Evolutionary conservation across 2,329 filamentous ascomycete genomes (phyloP).

Genomic region (Ascocoryne sarcoides): DNA sequence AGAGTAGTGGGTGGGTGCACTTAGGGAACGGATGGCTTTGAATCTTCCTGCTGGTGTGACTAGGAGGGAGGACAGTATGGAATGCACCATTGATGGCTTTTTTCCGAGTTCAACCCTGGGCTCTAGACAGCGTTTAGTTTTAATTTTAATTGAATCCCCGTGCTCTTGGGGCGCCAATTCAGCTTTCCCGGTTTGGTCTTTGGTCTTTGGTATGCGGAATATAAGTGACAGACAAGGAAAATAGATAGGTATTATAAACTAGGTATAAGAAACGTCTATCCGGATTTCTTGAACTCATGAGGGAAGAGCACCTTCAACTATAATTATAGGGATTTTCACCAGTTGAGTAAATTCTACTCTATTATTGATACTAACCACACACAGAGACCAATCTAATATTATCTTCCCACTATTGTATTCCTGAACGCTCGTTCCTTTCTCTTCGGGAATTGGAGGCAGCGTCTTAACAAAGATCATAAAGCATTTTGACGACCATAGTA

Average conservation of each 20-base stretch:
- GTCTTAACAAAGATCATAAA: constrained; percentile 66
- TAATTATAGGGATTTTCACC: constrained; percentile 42
- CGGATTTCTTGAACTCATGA: constrained; percentile 6
- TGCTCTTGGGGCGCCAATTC: constrained; percentile 49
- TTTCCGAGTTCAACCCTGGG: constrained; percentile 39
- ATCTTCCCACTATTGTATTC: constrained; percentile 59
- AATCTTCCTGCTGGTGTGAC: too few species aligned
- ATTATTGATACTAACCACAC: constrained; percentile 32
- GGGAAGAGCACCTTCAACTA: constrained; percentile 42
- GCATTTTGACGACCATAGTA: constrained; percentile 59
- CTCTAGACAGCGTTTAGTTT: constrained; percentile 40
- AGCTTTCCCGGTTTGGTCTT: constrained; percentile 43
- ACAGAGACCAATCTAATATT: constrained; percentile 46
- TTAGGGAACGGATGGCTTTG: too few species aligned
- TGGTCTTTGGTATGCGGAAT: constrained; percentile 34
- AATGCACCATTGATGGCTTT: constrained; percentile 39
- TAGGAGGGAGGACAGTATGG: too few species aligned
- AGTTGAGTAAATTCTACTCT: background rate
- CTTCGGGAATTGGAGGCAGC: constrained; percentile 60
- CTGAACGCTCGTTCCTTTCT: constrained; percentile 50
- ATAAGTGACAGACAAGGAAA: constrained; percentile 48
- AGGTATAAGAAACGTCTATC: constrained; percentile 16
- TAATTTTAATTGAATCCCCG: constrained; percentile 27
- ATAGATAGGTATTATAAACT: constrained; percentile 51
- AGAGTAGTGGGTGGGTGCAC: too few species aligned